These are phyloP conservation scores for Penicillium brevicompactum DNA, from an alignment of 2,329 filamentous ascomycete species.

Conservation along the genomic window DNA sequence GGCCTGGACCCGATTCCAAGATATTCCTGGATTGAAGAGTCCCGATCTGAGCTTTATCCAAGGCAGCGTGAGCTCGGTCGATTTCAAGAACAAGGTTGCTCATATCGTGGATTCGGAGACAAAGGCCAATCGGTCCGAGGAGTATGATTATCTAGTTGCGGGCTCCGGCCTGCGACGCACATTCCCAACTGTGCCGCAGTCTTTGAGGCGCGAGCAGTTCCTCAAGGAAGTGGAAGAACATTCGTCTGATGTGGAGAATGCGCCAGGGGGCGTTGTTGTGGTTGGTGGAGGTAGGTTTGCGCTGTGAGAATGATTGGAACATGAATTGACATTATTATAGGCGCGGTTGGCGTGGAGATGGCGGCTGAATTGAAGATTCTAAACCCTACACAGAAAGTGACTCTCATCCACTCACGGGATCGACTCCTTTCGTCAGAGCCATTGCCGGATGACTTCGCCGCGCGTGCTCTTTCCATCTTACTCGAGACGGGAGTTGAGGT, in stretches of 20 bases:
- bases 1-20: slow-evolving; percentile 69
- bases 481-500: slow-evolving; percentile 60
- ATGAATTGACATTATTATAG: slow-evolving; percentile 33
- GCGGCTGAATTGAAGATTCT: slow-evolving; percentile 73
- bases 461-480: slow-evolving; percentile 60
- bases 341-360: slow-evolving; percentile 81
- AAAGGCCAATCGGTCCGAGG: slow-evolving; percentile 38
- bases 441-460: slow-evolving; percentile 67
- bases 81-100: slow-evolving; percentile 62
- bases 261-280: slow-evolving; percentile 59
- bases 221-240: slow-evolving; percentile 27
- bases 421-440: slow-evolving; percentile 73
- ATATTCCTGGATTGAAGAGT: slow-evolving; percentile 67
- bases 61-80: slow-evolving; percentile 63
- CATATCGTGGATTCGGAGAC: slow-evolving; percentile 55
- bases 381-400: slow-evolving; percentile 67
- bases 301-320: not conserved
- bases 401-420: slow-evolving; percentile 71
- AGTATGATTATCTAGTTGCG: slow-evolving; percentile 76
- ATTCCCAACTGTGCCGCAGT: slow-evolving; percentile 74
- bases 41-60: slow-evolving; percentile 66
- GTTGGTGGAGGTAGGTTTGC: slow-evolving; percentile 64
- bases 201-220: slow-evolving; percentile 41
- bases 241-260: slow-evolving; percentile 46
- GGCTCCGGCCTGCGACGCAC: slow-evolving; percentile 69